phyloP scores from a whole-genome alignment of 2,329 filamentous ascomycete genomes.

The Aspergillus sp. region DNA sequence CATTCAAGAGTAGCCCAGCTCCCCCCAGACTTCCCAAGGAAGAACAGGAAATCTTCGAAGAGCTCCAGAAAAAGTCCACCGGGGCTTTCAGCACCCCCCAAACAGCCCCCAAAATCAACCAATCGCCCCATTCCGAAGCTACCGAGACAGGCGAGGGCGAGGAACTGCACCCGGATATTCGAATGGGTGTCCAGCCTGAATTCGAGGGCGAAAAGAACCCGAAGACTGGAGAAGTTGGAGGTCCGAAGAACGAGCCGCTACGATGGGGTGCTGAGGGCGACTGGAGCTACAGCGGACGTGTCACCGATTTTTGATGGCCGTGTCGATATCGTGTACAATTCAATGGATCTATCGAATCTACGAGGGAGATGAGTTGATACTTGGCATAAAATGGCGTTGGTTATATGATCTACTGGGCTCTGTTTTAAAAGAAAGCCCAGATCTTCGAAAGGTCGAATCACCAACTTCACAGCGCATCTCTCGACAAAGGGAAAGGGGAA shows the following conservation, averaged over 20 bases:
- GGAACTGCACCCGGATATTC: slow-evolving; percentile 65
- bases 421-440: no score
- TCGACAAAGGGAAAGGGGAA: no score
- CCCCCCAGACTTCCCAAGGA: slow-evolving; percentile 83
- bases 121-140: slow-evolving; percentile 41
- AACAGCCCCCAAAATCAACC: slow-evolving; percentile 59
- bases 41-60: slow-evolving; percentile 86
- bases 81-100: slow-evolving; percentile 68
- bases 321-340: no score
- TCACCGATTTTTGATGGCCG: slow-evolving; percentile 72
- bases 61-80: slow-evolving; percentile 72
- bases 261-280: slow-evolving; percentile 73
- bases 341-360: no score
- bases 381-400: slow-evolving; percentile 19
- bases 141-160: slow-evolving; percentile 56
- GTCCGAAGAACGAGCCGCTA: slow-evolving; percentile 94
- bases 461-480: no score
- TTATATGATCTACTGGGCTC: slow-evolving; percentile 1
- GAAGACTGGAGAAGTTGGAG: slow-evolving; percentile 89
- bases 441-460: no score
- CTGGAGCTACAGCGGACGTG: slow-evolving; percentile 93
- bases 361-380: not conserved
- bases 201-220: slow-evolving; percentile 92
- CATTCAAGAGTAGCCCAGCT: slow-evolving; percentile 51
- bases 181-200: slow-evolving; percentile 76